Evolutionary conservation across 306 rosid species (phyloP), one percentile per base, ranked within the genome.

Genomic region (Corylus heterophylla): DNA sequence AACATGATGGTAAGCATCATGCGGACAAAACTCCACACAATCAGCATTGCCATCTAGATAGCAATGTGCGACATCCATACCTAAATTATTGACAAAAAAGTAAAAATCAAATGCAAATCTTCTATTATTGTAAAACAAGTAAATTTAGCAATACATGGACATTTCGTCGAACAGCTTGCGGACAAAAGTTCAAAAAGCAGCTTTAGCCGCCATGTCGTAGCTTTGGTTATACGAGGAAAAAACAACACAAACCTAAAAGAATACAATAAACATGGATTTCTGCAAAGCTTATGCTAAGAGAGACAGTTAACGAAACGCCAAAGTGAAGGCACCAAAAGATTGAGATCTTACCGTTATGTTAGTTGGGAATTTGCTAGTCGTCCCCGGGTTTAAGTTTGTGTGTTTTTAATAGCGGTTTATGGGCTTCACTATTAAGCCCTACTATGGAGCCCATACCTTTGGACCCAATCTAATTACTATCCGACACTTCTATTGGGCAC

Each of bases 1-100:
- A 84, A 89, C 86, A 80, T 89, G 81, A 56, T 47, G 85, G 82
- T 79, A 76, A n/a, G 82, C 66, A 49, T 83, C 64, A 74, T 89
- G 90, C 4, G 97, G 91, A 70, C 98, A 95, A 76, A 95, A 95
- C 84, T 92, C 97, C 12, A 90, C 98, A 6, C 90, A 97, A 55
- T 95, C 97, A n/a, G 95, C 91, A 82, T 95, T 92, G 22, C 98
- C 97, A 44, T 92, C 89, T 51, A 95, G 88, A 82, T 82, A 76
- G 84, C 85, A 91, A 77, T 91, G 87, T 56, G 92, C 95, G 73
- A 92, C 80, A 31, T 92, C 97, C 98, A 92, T 95, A n/a, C 52
- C 79, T 69, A 13, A 54, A 76, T 20, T 18, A 59, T 17, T 51
- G 70, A 42, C 61, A 31, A 77, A 51, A 64, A 69, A 51, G 69